A percentile compares a stretch with the other conserved stretches of the same genome.
Evolutionary conservation across 495 filamentous ascomycete species (phyloP).

Genomic region (Halenospora varia): DNA sequence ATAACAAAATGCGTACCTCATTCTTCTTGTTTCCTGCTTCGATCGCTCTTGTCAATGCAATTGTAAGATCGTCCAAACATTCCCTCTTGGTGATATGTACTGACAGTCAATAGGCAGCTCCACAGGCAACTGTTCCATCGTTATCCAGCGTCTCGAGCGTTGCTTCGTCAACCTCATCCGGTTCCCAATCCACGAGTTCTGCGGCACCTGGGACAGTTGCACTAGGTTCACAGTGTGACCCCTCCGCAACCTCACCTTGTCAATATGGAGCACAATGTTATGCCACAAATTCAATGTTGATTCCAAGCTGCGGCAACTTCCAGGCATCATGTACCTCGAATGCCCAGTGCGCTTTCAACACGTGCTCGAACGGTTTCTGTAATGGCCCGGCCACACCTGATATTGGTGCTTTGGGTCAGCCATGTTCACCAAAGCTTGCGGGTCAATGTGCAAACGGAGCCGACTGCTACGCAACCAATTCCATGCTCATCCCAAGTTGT

Average conservation of each 20-base stretch:
- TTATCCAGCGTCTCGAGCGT: background rate
- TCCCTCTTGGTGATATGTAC: too few relatives aligned
- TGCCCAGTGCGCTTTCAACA: conserved; percentile 10
- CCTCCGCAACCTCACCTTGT: background rate
- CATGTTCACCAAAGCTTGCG: background rate
- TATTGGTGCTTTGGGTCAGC: background rate
- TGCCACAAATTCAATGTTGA: background rate
- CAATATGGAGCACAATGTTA: conserved; percentile 8
- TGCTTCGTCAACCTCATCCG: background rate
- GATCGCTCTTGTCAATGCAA: background rate
- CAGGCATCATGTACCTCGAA: conserved; percentile 4
- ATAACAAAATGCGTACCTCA: background rate
- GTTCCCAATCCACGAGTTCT: background rate
- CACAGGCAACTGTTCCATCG: background rate
- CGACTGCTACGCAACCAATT: conserved; percentile 1
- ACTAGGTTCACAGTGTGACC: background rate
- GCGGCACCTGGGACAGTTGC: background rate
- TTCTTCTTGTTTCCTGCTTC: background rate
- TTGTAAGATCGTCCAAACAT: background rate
- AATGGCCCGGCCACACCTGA: conserved; percentile 1
- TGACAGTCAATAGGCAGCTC: background rate
- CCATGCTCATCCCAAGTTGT: conserved; percentile 2
- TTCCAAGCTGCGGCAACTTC: conserved; percentile 6
- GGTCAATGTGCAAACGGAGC: conserved; percentile 5
- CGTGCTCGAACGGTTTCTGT: conserved; percentile 5